Conservation (phyloP, 2,329 filamentous ascomycete species). For the Helotiales sp. region DNA sequence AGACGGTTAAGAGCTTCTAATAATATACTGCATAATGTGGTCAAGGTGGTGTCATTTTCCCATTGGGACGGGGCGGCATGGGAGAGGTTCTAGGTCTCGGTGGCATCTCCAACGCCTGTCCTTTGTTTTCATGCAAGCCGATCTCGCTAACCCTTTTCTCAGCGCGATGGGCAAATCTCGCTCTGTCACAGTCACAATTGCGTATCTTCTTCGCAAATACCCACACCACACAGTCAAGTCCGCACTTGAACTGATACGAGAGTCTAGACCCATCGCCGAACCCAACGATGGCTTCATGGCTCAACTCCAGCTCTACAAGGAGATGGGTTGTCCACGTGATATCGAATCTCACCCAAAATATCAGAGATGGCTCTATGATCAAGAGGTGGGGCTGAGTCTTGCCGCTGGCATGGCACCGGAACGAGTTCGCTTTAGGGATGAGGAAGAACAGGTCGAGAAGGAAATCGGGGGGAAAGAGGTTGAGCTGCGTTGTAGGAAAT, state of each 20-base stretch:
- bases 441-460: conserved; percentile 51
- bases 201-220: conserved; percentile 78
- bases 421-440: conserved; percentile 82
- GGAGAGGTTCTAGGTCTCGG: not conserved
- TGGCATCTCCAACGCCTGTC: not conserved
- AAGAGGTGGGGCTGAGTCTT: conserved; percentile 69
- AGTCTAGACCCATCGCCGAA: conserved; percentile 77
- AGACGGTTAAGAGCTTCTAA: not conserved
- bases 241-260: conserved; percentile 72
- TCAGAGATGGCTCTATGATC: conserved; percentile 75
- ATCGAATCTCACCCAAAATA: conserved; percentile 75
- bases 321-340: conserved; percentile 79
- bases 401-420: conserved; percentile 79
- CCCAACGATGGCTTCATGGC: conserved; percentile 92
- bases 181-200: conserved; percentile 81
- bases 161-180: conserved; percentile 97
- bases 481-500: conserved; percentile 88
- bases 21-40: not conserved
- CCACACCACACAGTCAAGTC: conserved; percentile 52
- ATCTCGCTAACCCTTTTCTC: conserved; percentile 32
- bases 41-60: too few relatives aligned
- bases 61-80: not conserved
- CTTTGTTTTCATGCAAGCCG: conserved; percentile 11
- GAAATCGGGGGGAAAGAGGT: conserved; percentile 43
- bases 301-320: conserved; percentile 84